Evolutionary conservation across 306 rosid species (phyloP).

Genomic region (Quercus parvula): DNA sequence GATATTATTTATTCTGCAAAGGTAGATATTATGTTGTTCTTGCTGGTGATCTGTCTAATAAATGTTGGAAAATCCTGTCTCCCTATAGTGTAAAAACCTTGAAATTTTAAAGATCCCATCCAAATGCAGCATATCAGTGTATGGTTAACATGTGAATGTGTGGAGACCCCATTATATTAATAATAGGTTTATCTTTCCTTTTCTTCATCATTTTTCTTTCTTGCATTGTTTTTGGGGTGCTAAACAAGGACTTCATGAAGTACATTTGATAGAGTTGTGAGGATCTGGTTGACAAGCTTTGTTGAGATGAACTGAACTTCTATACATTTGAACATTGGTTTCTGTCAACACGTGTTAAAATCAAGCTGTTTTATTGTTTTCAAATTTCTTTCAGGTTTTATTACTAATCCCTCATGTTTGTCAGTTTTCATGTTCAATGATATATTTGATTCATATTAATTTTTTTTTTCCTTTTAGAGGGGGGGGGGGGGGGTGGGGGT

Average conservation of each 20-base stretch:
- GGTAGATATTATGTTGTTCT: constrained; percentile 37
- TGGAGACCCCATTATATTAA: background rate
- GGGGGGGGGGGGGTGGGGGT: background rate
- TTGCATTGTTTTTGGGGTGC: background rate
- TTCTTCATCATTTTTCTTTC: background rate
- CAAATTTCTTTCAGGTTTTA: background rate
- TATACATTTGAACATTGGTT: background rate
- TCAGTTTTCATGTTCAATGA: background rate
- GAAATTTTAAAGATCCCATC: background rate
- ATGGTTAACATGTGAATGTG: background rate
- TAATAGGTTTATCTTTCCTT: background rate
- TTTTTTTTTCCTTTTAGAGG: background rate
- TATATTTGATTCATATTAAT: background rate
- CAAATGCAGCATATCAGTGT: background rate
- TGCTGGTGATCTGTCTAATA: background rate
- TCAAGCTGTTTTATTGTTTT: background rate
- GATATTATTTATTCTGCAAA: constrained; percentile 58
- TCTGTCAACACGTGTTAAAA: background rate
- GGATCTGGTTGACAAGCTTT: background rate
- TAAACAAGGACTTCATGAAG: background rate
- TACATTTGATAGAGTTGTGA: background rate
- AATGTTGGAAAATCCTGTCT: background rate
- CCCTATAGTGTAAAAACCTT: background rate
- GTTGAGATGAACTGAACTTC: background rate
- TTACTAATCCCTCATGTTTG: background rate